phyloP scores from a whole-genome alignment of 371 early-diverging fungal species.

The Actinomucor elegans region DNA sequence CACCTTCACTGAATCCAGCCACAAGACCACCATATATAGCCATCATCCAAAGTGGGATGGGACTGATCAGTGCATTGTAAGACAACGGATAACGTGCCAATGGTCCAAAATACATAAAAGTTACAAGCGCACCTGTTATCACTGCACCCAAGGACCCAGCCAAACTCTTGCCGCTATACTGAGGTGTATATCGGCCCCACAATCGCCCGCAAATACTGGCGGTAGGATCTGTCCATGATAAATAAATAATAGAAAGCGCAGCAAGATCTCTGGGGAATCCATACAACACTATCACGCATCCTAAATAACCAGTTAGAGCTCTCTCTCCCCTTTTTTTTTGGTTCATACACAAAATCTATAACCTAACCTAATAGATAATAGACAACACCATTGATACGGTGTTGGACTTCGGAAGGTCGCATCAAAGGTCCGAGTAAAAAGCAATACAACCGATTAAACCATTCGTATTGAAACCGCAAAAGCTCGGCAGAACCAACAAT shows the following conservation, averaged over 20 bases:
- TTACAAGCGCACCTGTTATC: constrained; percentile 40
- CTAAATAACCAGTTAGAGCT: constrained; percentile 17
- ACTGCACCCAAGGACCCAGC: constrained; percentile 52
- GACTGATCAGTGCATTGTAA: constrained; percentile 16
- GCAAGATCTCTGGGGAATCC: constrained; percentile 49
- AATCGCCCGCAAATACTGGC: constrained; percentile 53
- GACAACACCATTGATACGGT: constrained; percentile 50
- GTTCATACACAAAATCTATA: background rate
- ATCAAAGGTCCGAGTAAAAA: constrained; percentile 48
- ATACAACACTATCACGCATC: constrained; percentile 45
- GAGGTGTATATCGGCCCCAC: constrained; percentile 51
- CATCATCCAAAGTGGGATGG: constrained; percentile 20
- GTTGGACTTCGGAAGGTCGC: constrained; percentile 45
- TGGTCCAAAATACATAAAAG: constrained; percentile 40
- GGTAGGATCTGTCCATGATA: constrained; percentile 58
- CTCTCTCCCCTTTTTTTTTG: background rate
- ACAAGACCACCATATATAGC: constrained; percentile 48
- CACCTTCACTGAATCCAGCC: constrained; percentile 44
- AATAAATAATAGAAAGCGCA: constrained; percentile 53
- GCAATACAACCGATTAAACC: constrained; percentile 51
- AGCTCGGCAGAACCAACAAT: constrained; percentile 40
- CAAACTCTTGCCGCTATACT: constrained; percentile 48
- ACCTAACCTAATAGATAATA: constrained; percentile 48
- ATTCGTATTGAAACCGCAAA: constrained; percentile 41
- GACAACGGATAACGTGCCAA: constrained; percentile 14